phyloP scores from a whole-genome alignment of 371 early-diverging fungal genomes.

The Vairimorpha ceranae region DNA sequence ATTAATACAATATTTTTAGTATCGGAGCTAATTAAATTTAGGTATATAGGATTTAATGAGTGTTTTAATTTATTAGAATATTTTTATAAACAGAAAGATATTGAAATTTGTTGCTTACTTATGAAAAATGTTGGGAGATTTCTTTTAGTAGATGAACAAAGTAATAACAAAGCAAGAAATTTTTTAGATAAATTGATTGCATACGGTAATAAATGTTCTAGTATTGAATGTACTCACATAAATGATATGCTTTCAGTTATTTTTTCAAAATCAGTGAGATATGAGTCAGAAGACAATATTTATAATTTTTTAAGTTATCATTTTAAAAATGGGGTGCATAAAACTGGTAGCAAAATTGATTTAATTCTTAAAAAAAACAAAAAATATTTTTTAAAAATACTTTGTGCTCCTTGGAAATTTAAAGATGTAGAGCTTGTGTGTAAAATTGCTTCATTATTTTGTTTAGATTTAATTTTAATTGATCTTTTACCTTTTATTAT shows the following conservation, averaged over 20 bases:
- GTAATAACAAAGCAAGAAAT: slow-evolving; percentile 1
- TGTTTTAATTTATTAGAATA: slow-evolving; percentile 14
- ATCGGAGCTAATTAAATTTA: slow-evolving; percentile 23
- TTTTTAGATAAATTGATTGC: slow-evolving; percentile 11
- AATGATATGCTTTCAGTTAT: slow-evolving; percentile 13
- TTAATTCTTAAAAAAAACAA: slow-evolving; percentile 7
- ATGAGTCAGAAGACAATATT: background rate
- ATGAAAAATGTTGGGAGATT: slow-evolving; percentile 18
- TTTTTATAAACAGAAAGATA: slow-evolving; percentile 19
- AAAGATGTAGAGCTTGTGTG: background rate
- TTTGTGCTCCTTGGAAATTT: slow-evolving; percentile 3
- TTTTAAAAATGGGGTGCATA: slow-evolving; percentile 9
- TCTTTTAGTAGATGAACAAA: slow-evolving; percentile 10
- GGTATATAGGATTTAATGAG: background rate
- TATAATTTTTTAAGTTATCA: slow-evolving; percentile 2
- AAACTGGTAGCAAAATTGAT: background rate
- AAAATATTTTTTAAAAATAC: background rate
- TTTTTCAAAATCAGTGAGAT: background rate
- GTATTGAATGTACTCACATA: slow-evolving; percentile 9
- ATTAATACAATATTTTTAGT: slow-evolving; percentile 1
- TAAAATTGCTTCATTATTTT: background rate
- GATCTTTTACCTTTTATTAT: slow-evolving; percentile 1
- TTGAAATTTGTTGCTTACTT: slow-evolving; percentile 17
- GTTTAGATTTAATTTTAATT: background rate
- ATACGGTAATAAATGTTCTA: slow-evolving; percentile 4